Percentiles rank a stretch among this genome's conserved stretches.
Conservation (phyloP, 352 stramenopile genomes). For the Globisporangium camurandrum region DNA sequence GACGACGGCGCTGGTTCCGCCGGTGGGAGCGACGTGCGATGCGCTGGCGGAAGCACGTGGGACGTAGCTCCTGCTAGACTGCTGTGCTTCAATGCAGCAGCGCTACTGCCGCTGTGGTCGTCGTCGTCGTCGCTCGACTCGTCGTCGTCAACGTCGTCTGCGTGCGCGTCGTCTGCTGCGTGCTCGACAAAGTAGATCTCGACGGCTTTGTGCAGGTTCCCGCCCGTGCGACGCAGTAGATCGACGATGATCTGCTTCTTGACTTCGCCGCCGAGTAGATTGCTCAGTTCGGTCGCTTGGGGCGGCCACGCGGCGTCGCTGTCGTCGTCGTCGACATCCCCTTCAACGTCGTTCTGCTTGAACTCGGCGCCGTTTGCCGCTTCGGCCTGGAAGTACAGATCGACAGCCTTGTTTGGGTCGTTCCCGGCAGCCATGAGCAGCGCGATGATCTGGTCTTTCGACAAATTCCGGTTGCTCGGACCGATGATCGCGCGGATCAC, state of each 20-base stretch:
- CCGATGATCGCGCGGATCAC: conserved; percentile 76
- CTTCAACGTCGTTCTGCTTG: conserved; percentile 48
- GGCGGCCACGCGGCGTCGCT: conserved; percentile 24
- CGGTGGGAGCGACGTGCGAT: conserved; percentile 14
- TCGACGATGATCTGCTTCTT: conserved; percentile 39
- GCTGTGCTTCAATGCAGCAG: conserved; percentile 13
- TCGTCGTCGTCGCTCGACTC: no score
- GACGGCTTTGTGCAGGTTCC: conserved; percentile 70
- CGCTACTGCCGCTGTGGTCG: conserved; percentile 12
- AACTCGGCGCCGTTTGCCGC: conserved; percentile 27
- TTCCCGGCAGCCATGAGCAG: conserved; percentile 51
- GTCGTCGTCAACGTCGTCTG: conserved; percentile 37
- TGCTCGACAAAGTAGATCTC: conserved; percentile 77
- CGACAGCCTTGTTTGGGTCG: conserved; percentile 79
- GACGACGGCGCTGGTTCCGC: conserved; percentile 18
- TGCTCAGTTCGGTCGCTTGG: conserved; percentile 47
- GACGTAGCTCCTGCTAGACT: no score
- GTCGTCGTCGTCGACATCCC: conserved; percentile 30
- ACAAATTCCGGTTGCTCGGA: conserved; percentile 37
- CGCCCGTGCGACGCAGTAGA: conserved; percentile 53
- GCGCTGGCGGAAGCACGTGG: conserved; percentile 22
- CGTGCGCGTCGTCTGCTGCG: conserved; percentile 28
- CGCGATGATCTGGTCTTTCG: conserved; percentile 55
- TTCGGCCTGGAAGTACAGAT: conserved; percentile 71
- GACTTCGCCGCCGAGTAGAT: conserved; percentile 68